A percentile compares a stretch with the other conserved stretches of the same genome.
Conservation (phyloP, 179 eudicot species). For the Camellia oleifera region DNA sequence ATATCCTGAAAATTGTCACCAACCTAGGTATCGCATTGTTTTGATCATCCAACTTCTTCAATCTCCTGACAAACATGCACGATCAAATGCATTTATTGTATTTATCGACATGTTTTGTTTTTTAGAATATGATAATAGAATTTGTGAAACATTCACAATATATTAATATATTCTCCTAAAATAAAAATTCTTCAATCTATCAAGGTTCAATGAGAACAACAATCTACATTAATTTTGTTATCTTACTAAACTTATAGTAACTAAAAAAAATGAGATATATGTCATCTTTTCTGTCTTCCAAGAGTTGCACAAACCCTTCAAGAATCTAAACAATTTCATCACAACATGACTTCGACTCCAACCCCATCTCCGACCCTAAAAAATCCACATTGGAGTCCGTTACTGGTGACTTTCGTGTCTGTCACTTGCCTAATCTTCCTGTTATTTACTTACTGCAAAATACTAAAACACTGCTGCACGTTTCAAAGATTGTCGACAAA, state of each 20-base stretch:
- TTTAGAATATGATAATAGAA: too few species aligned
- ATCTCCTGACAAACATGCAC: background rate
- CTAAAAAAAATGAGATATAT: too few species aligned
- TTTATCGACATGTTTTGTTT: too few species aligned
- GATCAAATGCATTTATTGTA: too few species aligned
- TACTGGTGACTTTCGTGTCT: conserved; percentile 24
- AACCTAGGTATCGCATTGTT: too few species aligned
- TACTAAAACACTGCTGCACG: conserved; percentile 15
- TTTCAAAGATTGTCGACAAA: conserved; percentile 15
- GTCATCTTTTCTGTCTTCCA: background rate
- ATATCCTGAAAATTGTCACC: conserved; percentile 7
- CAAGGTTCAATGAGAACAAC: too few species aligned
- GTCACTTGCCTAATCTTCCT: conserved; percentile 21
- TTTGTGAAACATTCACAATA: too few species aligned
- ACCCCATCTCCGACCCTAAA: conserved; percentile 7
- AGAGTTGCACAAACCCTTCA: too few species aligned
- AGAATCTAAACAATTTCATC: background rate
- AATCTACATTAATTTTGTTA: too few species aligned
- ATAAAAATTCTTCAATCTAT: too few species aligned
- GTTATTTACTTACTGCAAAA: conserved; percentile 23
- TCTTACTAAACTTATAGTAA: too few species aligned
- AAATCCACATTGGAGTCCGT: conserved; percentile 28
- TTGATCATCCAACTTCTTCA: conserved; percentile 1
- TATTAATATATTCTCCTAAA: too few species aligned
- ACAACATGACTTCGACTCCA: conserved; percentile 18